Conservation (phyloP, 176 grass and related monocot species). For the Musa acuminata region DNA sequence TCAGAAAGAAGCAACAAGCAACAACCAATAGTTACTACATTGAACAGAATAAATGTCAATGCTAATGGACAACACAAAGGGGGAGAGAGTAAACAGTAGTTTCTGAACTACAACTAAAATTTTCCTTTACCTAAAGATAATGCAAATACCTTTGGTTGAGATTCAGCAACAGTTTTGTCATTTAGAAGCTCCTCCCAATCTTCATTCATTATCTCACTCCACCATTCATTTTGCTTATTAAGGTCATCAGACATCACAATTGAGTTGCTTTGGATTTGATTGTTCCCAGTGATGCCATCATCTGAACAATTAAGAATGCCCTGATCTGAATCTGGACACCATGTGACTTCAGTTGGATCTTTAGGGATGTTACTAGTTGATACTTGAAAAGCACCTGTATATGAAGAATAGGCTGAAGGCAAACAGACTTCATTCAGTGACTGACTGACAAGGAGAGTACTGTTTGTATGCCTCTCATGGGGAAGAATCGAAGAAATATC, state of each 20-base stretch:
- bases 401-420: conserved; percentile 6
- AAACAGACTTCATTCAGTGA: conserved; percentile 12
- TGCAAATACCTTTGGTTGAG: conserved; percentile 24
- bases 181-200: conserved; percentile 39
- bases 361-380: conserved; percentile 12
- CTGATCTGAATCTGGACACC: conserved; percentile 21
- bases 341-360: conserved; percentile 20
- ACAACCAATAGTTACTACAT: background rate
- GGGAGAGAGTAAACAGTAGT: background rate
- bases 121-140: background rate
- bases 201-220: conserved; percentile 33
- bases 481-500: conserved; percentile 13
- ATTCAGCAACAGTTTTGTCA: conserved; percentile 21
- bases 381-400: conserved; percentile 14
- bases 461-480: conserved; percentile 14
- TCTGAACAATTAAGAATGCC: conserved; percentile 2
- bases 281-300: background rate
- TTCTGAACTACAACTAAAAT: background rate
- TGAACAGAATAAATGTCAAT: background rate
- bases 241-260: conserved; percentile 20
- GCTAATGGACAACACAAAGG: background rate
- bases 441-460: conserved; percentile 18
- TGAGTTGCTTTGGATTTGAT: background rate
- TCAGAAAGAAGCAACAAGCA: background rate
- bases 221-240: conserved; percentile 27